These are phyloP conservation scores for Uronychia binucleata DNA, from an alignment of 73 alveolate genomes.

Conservation along the genomic window DNA sequence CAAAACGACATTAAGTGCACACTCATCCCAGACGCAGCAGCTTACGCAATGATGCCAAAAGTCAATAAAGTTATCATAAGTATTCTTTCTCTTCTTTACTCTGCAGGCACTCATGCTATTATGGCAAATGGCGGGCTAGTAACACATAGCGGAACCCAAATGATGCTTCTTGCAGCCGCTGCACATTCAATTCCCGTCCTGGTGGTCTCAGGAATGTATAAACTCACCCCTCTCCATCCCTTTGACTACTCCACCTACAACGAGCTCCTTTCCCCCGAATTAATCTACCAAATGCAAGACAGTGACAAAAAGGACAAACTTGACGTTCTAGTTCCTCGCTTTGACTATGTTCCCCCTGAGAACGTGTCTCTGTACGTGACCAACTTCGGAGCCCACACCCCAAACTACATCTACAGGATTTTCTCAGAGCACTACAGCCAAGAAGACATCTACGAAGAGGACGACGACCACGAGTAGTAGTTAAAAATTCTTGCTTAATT, in stretches of 20 bases:
- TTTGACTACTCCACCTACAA: slow-evolving; percentile 90
- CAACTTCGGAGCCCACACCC: slow-evolving; percentile 88
- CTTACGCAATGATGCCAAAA: slow-evolving; percentile 86
- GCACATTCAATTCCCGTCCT: slow-evolving; percentile 92
- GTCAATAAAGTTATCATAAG: slow-evolving; percentile 85
- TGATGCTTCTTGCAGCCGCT: slow-evolving; percentile 83
- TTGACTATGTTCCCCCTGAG: slow-evolving; percentile 96
- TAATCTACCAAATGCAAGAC: slow-evolving; percentile 67
- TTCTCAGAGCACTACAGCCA: slow-evolving; percentile 81
- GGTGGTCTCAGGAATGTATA: slow-evolving; percentile 82
- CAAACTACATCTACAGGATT: slow-evolving; percentile 84
- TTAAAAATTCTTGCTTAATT: not conserved
- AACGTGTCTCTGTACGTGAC: slow-evolving; percentile 85
- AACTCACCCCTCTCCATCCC: slow-evolving; percentile 92
- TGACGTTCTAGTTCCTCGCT: slow-evolving; percentile 82
- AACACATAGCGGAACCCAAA: slow-evolving; percentile 89
- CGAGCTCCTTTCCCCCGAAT: slow-evolving; percentile 84
- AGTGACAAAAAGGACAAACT: slow-evolving; percentile 47
- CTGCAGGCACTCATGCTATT: slow-evolving; percentile 86
- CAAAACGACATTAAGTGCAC: slow-evolving; percentile 72
- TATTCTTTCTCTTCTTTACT: not conserved
- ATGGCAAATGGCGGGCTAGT: slow-evolving; percentile 96
- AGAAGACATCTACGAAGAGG: slow-evolving; percentile 70
- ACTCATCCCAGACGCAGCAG: slow-evolving; percentile 79
- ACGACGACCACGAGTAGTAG: slow-evolving; percentile 6